phyloP scores from a whole-genome alignment of 352 stramenopile species.

The Phytophthora uliginosa region DNA sequence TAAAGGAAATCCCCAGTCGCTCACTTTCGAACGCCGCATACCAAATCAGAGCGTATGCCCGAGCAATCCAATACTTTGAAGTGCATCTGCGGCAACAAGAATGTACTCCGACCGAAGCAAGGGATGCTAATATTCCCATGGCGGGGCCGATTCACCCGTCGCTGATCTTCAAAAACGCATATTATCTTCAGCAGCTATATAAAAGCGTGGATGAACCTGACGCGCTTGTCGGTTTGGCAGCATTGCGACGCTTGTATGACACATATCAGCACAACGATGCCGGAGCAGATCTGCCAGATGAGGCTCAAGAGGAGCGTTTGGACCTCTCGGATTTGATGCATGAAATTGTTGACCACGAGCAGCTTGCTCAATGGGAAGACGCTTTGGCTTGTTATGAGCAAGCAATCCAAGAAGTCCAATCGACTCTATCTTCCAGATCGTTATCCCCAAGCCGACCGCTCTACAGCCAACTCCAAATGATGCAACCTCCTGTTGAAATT shows the following conservation, averaged over 20 bases:
- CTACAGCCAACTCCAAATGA: slow-evolving; percentile 31
- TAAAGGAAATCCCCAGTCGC: slow-evolving; percentile 77
- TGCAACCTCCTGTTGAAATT: slow-evolving; percentile 28
- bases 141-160: slow-evolving; percentile 49
- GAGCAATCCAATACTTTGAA: slow-evolving; percentile 85
- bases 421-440: slow-evolving; percentile 45
- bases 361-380: slow-evolving; percentile 82
- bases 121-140: slow-evolving; percentile 27
- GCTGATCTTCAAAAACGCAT: slow-evolving; percentile 69
- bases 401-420: slow-evolving; percentile 80
- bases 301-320: slow-evolving; percentile 44
- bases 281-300: slow-evolving; percentile 30
- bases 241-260: slow-evolving; percentile 63
- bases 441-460: slow-evolving; percentile 24
- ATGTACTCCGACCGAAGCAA: slow-evolving; percentile 27
- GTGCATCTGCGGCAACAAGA: slow-evolving; percentile 71
- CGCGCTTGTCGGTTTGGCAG: slow-evolving; percentile 66
- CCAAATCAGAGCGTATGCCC: slow-evolving; percentile 75
- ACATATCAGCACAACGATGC: slow-evolving; percentile 44
- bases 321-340: slow-evolving; percentile 79
- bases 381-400: slow-evolving; percentile 82
- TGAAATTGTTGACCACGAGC: slow-evolving; percentile 76
- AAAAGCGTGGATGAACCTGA: slow-evolving; percentile 84
- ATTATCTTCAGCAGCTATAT: slow-evolving; percentile 82
- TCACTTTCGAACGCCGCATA: slow-evolving; percentile 78